Base-by-base conservation (phyloP, 78 protist species). In the Reticulomyxa filosa region DNA sequence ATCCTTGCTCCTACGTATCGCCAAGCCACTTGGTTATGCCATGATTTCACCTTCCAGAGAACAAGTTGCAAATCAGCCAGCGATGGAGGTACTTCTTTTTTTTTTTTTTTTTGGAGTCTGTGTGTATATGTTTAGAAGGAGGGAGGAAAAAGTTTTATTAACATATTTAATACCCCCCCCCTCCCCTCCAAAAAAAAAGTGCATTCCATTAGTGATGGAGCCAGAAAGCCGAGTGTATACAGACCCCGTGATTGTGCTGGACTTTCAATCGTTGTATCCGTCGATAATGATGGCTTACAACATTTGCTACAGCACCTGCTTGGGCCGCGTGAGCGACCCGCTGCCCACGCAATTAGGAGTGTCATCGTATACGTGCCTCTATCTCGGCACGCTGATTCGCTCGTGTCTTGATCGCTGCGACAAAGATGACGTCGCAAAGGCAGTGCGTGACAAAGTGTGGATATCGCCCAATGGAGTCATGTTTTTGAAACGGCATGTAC, bases 261-360 rank as follows among this genome's bases (percentile, higher is more conserved):
- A 92, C 74, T 89, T 89, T 36, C 92, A 76, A 23, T 76, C 89
- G 27, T 80, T 94, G 11, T 94, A 90, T 52, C 98, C 98, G 36
- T 81, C 92, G 2, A 57, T 90, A 20, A 76, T 94, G 67, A 85
- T 88, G 57, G 98, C 90, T 17, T 84, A 90, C 82, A 94, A 94
- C 72, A 56, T 77, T 13, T 94, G 98, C 72, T 89, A 65, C 78
- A 33, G 71, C 20, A 83, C 93, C 1, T 76, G 81, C 30, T 59
- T 87, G 2, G 93, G 93, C 3, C 23, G 5, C 30, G 1, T 23
- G 26, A 5, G 34, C 53, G 17, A 42, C 48, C 48, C 13, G 48
- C 29, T 42, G 17, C 17, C 29, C 17, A 42, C 17, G 48, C 17
- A 42, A 20, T 13, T 42, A 42, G 13, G 48, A 20, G 17, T 42